Evolutionary conservation across 352 stramenopile genomes (phyloP).

Genomic region (Phytophthora cactorum): DNA sequence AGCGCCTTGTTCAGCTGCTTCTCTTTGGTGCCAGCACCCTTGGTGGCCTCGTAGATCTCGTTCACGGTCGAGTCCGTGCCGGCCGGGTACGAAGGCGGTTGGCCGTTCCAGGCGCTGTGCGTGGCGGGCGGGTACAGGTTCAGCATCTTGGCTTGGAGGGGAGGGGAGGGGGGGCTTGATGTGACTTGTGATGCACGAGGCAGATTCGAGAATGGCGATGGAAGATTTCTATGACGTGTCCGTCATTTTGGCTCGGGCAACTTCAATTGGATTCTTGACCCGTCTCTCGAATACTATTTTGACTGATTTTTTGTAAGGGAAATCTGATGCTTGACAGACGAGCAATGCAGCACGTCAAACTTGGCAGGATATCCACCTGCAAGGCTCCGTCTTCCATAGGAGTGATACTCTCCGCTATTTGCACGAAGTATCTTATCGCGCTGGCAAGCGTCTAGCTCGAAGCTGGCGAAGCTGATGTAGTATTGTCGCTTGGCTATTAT

Average conservation of each 20-base stretch:
- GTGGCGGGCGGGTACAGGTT: conserved; percentile 82
- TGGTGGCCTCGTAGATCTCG: conserved; percentile 71
- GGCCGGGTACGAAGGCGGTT: conserved; percentile 43
- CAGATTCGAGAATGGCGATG: conserved; percentile 29
- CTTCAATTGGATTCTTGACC: conserved; percentile 10
- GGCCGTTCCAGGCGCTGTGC: conserved; percentile 70
- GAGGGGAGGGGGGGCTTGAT: neutral
- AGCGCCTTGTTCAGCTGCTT: conserved; percentile 62
- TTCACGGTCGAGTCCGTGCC: conserved; percentile 64
- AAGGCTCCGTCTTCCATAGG: too few relatives aligned
- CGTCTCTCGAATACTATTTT: neutral
- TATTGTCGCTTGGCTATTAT: too few relatives aligned
- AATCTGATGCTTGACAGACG: conserved; percentile 10
- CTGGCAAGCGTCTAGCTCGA: too few relatives aligned
- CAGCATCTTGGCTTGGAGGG: conserved; percentile 46
- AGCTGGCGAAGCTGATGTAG: too few relatives aligned
- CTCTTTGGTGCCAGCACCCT: conserved; percentile 75
- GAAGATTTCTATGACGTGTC: neutral
- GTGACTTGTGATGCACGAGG: conserved; percentile 21
- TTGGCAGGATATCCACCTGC: too few relatives aligned
- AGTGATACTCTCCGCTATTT: too few relatives aligned
- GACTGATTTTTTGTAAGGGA: conserved; percentile 17
- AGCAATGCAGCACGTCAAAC: neutral
- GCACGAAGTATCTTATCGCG: too few relatives aligned
- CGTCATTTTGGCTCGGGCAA: neutral